Conservation (phyloP, 495 filamentous ascomycete genomes). For the Aspergillus homomorphus region DNA sequence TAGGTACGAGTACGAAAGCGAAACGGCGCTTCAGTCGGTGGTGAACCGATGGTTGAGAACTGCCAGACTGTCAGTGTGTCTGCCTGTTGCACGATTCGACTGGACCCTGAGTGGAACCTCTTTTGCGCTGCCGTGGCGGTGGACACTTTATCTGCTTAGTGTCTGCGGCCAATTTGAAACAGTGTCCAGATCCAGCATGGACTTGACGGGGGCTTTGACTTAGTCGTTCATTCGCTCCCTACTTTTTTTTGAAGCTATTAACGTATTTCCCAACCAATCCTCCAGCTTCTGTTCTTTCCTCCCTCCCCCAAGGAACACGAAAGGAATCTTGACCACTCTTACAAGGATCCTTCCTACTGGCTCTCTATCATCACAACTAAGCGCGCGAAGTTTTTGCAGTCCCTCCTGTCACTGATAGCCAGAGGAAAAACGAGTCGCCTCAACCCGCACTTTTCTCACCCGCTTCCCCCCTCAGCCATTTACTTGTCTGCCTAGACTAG, state of each 20-base stretch:
- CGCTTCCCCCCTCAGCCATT: neutral
- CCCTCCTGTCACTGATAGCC: neutral
- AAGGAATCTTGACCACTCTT: neutral
- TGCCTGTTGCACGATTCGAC: neutral
- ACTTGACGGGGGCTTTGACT: neutral
- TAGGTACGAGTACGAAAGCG: neutral
- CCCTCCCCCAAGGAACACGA: neutral
- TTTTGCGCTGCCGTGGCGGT: neutral
- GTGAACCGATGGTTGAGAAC: no score
- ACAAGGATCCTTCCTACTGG: neutral
- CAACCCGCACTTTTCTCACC: neutral
- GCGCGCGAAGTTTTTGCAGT: neutral
- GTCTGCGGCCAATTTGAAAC: constrained; percentile 10
- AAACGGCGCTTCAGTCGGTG: no score
- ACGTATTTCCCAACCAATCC: neutral
- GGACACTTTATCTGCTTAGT: neutral
- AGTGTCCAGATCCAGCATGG: constrained; percentile 1
- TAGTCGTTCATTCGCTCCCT: neutral
- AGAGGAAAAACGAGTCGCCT: neutral
- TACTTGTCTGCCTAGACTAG: neutral
- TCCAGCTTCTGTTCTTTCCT: neutral
- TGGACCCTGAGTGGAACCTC: constrained; percentile 8
- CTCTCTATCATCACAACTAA: neutral
- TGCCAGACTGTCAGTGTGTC: neutral
- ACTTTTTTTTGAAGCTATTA: neutral